Evolutionary conservation across 768 basidiomycete species (phyloP), one percentile per base, ranked within the genome.

Genomic region (Lenzites betulinus): DNA sequence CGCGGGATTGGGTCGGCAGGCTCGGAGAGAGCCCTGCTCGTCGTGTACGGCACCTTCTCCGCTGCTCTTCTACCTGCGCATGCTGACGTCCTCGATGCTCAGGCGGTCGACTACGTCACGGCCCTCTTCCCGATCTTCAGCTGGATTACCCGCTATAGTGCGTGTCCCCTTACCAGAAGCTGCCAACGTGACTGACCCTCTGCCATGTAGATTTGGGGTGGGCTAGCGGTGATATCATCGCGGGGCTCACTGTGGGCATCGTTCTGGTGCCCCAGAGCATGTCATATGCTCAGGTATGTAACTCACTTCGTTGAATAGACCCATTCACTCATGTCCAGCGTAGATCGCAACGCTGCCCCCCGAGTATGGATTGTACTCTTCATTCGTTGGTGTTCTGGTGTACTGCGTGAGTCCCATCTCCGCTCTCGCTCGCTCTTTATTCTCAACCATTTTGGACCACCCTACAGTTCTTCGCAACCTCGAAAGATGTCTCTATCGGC

Each of bases 401-500:
- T 96, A 95, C 75, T 92, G 88, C 61, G 90, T 90, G 76, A 55
- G 86, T 72, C 12, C 36, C 0, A 18, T 52, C 52, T 22, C 39
- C 22, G 25, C 35, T 9, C 25, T 23, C 26, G 12, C n/a, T 38
- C 26, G 23, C 47, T n/a, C 23, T 20, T 35, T 51, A 43, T 33
- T 26, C 49, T 51, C 51, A 60, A 44, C 39, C 50, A 51, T 41
- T 39, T 48, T 35, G 1, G 30, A 42, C 23, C 13, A 28, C 20
- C 23, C 7, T 33, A 11, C 64, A 92, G 89, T 85, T 96, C 79
- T 97, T 98, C 70, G 95, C 94, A 16, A 98, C 96, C 0, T 92
- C 92, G 38, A 98, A 98, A 73, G 96, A 98, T 77, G 92, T 98
- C 38, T 94, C 94, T 20, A 97, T 98, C 65, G 96, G 96, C 49